A percentile compares a stretch with the other conserved stretches of the same genome.
Evolutionary conservation across 2,329 filamentous ascomycete genomes (phyloP).

Genomic region (Sarocladium brachiariae): DNA sequence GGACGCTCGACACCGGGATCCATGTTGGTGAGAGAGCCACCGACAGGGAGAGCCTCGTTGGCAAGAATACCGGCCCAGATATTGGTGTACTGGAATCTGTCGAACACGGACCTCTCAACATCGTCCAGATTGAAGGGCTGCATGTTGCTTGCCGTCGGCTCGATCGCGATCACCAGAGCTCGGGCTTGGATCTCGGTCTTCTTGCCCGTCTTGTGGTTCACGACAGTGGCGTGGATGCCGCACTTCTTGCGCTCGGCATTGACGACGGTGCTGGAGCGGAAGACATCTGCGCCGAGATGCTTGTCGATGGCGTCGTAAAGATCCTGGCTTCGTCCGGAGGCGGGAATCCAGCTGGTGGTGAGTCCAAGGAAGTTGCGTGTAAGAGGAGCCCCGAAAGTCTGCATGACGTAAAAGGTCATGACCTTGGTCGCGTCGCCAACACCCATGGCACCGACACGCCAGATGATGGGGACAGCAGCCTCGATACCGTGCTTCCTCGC

Average conservation of each 20-base stretch:
- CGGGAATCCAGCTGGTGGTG: slow-evolving; percentile 24
- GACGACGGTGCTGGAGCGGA: slow-evolving; percentile 28
- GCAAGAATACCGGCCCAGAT: slow-evolving; percentile 26
- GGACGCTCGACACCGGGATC: slow-evolving; percentile 15
- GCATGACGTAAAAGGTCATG: slow-evolving; percentile 39
- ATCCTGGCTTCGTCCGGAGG: slow-evolving; percentile 30
- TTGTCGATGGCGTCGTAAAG: slow-evolving; percentile 30
- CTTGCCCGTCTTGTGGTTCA: slow-evolving; percentile 17
- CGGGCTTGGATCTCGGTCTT: slow-evolving; percentile 24
- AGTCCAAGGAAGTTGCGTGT: slow-evolving; percentile 23
- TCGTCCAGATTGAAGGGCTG: slow-evolving; percentile 24
- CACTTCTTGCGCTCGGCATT: slow-evolving; percentile 20
- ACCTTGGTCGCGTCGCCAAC: slow-evolving; percentile 35
- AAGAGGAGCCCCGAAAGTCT: slow-evolving; percentile 31
- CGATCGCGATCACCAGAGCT: slow-evolving; percentile 28
- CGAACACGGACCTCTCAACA: slow-evolving; percentile 24
- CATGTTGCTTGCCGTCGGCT: slow-evolving; percentile 26
- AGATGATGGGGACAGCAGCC: slow-evolving; percentile 33
- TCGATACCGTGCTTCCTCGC: slow-evolving; percentile 39
- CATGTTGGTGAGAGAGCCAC: slow-evolving; percentile 17
- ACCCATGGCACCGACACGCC: slow-evolving; percentile 33
- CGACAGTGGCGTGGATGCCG: slow-evolving; percentile 21
- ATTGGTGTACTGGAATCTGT: slow-evolving; percentile 24
- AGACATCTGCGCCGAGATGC: slow-evolving; percentile 28
- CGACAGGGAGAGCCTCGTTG: slow-evolving; percentile 19